A percentile compares a stretch with the other conserved stretches of the same genome.
These are phyloP conservation scores for Dothiorella sarmentorum DNA, from an alignment of 2,329 filamentous ascomycete species.

Conservation along the genomic window DNA sequence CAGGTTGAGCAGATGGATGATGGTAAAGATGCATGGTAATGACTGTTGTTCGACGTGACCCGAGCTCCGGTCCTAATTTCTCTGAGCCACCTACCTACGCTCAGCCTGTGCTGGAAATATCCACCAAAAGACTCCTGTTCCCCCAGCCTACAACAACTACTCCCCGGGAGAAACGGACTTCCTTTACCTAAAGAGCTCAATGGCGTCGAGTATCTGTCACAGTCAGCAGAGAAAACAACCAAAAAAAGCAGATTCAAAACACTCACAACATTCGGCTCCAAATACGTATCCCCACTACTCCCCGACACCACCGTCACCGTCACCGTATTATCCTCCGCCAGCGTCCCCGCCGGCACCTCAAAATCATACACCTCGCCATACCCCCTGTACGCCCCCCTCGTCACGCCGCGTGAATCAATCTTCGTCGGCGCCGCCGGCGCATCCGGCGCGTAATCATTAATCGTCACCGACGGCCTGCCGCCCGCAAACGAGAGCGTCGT, in stretches of 20 bases:
- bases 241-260: too few relatives aligned
- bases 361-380: constrained; percentile 63
- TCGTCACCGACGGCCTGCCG: constrained; percentile 54
- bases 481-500: constrained; percentile 63
- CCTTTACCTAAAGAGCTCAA: constrained; percentile 20
- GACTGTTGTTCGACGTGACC: too few relatives aligned
- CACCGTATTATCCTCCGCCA: constrained; percentile 61
- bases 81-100: too few relatives aligned
- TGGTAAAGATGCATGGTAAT: too few relatives aligned
- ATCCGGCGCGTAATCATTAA: constrained; percentile 53
- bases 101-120: too few relatives aligned
- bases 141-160: too few relatives aligned
- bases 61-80: too few relatives aligned
- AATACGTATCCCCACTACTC: constrained; percentile 52
- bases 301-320: constrained; percentile 59
- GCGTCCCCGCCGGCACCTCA: constrained; percentile 56
- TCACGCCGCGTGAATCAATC: constrained; percentile 63
- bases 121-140: too few relatives aligned
- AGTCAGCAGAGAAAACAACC: not conserved
- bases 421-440: constrained; percentile 56
- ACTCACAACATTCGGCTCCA: constrained; percentile 54
- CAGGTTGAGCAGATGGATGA: too few relatives aligned
- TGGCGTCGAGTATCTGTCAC: constrained; percentile 20
- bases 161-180: too few relatives aligned
- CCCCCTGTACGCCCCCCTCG: constrained; percentile 62